Evolutionary conservation across 2,329 filamentous ascomycete genomes (phyloP).

Genomic region (Orbilia blumenaviensis): DNA sequence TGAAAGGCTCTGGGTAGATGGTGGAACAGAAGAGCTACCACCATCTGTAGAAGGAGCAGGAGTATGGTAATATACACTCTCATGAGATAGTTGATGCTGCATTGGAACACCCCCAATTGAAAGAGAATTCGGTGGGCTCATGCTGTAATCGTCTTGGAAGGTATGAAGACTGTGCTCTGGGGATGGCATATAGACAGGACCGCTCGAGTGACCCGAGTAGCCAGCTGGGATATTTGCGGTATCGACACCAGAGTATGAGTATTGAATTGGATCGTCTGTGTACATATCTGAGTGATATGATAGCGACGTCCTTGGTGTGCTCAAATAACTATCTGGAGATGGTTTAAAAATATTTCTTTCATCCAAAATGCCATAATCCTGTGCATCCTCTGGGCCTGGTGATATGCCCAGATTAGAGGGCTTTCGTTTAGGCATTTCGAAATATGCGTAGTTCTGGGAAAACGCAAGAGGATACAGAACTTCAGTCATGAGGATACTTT

Average conservation of each 20-base stretch:
- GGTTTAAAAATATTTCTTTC: slow-evolving; percentile 35
- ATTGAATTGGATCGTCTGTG: slow-evolving; percentile 9
- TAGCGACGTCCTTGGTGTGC: slow-evolving; percentile 39
- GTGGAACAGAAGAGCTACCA: slow-evolving; percentile 23
- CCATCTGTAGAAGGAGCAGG: slow-evolving; percentile 35
- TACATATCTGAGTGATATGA: slow-evolving; percentile 34
- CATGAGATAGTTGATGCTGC: slow-evolving; percentile 46
- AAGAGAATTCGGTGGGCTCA: slow-evolving; percentile 31
- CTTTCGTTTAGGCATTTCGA: slow-evolving; percentile 51
- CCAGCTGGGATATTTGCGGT: slow-evolving; percentile 32
- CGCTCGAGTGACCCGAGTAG: slow-evolving; percentile 1
- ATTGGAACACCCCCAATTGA: slow-evolving; percentile 32
- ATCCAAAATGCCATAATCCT: slow-evolving; percentile 40
- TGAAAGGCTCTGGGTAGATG: slow-evolving; percentile 18
- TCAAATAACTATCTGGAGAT: slow-evolving; percentile 18
- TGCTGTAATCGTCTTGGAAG: slow-evolving; percentile 30
- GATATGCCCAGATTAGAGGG: slow-evolving; percentile 20
- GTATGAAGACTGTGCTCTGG: slow-evolving; percentile 39
- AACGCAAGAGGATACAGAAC: slow-evolving; percentile 48
- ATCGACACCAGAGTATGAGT: slow-evolving; percentile 27
- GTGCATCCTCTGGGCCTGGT: slow-evolving; percentile 20
- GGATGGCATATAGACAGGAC: slow-evolving; percentile 32
- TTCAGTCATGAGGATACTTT: slow-evolving; percentile 35
- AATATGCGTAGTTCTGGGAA: slow-evolving; percentile 49
- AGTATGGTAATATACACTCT: slow-evolving; percentile 44